Evolutionary conservation across 768 basidiomycete genomes (phyloP).

Genomic region (Cytidiella melzeri): DNA sequence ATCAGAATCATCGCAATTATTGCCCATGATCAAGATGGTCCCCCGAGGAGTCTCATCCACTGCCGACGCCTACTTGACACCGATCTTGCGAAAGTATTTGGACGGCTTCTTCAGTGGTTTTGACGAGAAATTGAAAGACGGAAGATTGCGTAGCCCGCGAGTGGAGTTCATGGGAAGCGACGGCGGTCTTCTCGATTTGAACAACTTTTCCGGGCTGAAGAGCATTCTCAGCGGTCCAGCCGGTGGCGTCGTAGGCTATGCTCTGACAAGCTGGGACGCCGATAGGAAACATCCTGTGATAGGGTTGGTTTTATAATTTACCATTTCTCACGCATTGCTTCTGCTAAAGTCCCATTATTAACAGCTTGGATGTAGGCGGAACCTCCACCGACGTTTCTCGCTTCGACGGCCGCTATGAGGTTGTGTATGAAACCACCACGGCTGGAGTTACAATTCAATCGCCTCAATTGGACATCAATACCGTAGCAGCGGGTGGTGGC

Average conservation of each 20-base stretch:
- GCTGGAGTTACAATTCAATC: constrained; percentile 91
- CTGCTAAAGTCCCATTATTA: too few relatives aligned
- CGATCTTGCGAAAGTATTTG: constrained; percentile 76
- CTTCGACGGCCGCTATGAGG: constrained; percentile 85
- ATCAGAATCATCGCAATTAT: constrained; percentile 80
- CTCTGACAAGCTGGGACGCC: constrained; percentile 86
- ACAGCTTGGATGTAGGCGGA: constrained; percentile 86
- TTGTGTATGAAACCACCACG: constrained; percentile 93
- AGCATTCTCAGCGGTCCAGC: constrained; percentile 92
- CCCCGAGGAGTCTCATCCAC: constrained; percentile 89
- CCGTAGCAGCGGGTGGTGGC: constrained; percentile 93
- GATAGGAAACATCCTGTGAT: constrained; percentile 70
- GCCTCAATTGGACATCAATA: constrained; percentile 93
- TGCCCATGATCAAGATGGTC: constrained; percentile 95
- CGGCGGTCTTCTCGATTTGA: constrained; percentile 73
- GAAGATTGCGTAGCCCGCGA: constrained; percentile 50
- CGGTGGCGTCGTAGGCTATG: constrained; percentile 94
- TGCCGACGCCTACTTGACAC: constrained; percentile 93
- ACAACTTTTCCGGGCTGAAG: constrained; percentile 89
- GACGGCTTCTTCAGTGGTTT: constrained; percentile 91
- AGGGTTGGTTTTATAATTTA: constrained; percentile 45
- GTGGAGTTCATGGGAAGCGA: constrained; percentile 98
- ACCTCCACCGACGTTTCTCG: constrained; percentile 95
- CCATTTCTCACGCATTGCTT: background rate
- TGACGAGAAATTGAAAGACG: constrained; percentile 64